These are phyloP conservation scores for Botrytis byssoidea DNA, from an alignment of 2,329 filamentous ascomycete species.

Conservation along the genomic window DNA sequence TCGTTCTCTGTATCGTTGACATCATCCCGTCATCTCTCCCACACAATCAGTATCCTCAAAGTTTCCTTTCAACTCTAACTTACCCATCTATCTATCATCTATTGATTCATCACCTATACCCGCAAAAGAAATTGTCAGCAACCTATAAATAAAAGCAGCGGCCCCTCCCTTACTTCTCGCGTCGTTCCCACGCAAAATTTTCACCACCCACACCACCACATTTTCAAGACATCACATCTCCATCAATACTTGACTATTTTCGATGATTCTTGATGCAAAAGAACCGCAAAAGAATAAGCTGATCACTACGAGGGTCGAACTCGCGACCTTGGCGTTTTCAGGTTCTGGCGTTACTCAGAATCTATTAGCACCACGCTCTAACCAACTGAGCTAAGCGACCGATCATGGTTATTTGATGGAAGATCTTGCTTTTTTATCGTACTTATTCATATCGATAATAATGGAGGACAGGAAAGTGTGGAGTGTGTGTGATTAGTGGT, in stretches of 20 bases:
- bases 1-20: too few species aligned
- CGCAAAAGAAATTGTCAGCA: too few species aligned
- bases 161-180: background rate
- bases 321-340: background rate
- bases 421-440: fast-evolving
- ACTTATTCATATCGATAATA: fast-evolving
- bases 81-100: too few species aligned
- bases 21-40: too few species aligned
- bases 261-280: too few species aligned
- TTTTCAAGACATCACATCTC: background rate
- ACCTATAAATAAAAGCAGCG: background rate
- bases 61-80: too few species aligned
- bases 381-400: constrained; percentile 19
- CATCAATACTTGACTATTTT: background rate
- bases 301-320: constrained; percentile 13
- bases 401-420: background rate
- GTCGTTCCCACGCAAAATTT: background rate
- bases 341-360: fast-evolving
- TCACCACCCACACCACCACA: background rate
- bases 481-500: background rate
- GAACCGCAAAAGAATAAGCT: fast-evolving
- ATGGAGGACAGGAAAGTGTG: background rate
- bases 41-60: too few species aligned
- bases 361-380: constrained; percentile 16
- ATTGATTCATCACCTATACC: too few species aligned